Base-by-base conservation (phyloP, 2,329 filamentous ascomycete species). In the Alternaria hordeiaustralica region DNA sequence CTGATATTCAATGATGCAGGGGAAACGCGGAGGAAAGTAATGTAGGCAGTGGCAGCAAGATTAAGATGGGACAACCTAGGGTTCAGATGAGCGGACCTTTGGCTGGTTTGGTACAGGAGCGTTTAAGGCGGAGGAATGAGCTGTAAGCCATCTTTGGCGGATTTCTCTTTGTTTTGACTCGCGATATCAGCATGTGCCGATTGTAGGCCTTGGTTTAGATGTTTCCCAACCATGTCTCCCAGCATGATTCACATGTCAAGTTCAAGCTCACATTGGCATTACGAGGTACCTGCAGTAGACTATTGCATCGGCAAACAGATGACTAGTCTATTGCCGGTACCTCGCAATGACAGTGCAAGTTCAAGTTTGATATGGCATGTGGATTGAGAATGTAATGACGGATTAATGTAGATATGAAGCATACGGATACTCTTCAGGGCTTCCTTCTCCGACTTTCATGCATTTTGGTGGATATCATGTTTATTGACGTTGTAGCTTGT, bases 81-180 rank as follows among this genome's bases (percentile, higher is more conserved):
- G 74, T 79, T 44, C 61, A 77, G 58, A 68, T 79, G 69, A 73
- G 73, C 36, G 77, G 76, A n/a, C 75, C 74, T 11, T 71, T 75
- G 71, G 77, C 78, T 66, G 74, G 73, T 57, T 69, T 79, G 51
- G 67, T 79, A 60, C 72, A 74, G 63, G 71, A 78, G 61, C 71
- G 71, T 28, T 33, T 75, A 50, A 63, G 67, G 43, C 61, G 67
- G 53, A 71, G 73, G 51, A 74, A 78, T 58, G 77, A 79, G 66
- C 65, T 79, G 43, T 79, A 68, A 77, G 28, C 33, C 43, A 26
- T 21, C 10, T 21, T 20, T n/a, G 51, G 58, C 33, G 46, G 12
- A 33, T 26, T 41, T 30, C 20, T 26, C 15, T 25, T 30, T 33
- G 45, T 60, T 64, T 44, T 55, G 60, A 51, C 53, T 63, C 66